These are phyloP conservation scores for Dendrobium catenatum DNA, from an alignment of 106 monocot genomes.

Conservation along the genomic window DNA sequence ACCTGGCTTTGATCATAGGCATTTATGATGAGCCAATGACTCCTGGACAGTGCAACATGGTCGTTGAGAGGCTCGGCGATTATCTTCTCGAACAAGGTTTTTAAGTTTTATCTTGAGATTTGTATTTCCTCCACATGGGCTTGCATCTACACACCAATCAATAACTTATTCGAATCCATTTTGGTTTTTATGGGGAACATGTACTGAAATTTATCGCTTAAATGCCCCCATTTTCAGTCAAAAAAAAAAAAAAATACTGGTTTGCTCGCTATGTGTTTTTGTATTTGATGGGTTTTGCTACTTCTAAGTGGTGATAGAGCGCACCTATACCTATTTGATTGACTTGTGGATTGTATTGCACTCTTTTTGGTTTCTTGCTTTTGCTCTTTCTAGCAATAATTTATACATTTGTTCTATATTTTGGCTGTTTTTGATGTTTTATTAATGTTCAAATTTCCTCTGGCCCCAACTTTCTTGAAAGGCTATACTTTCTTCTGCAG, in stretches of 20 bases:
- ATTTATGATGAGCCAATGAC: constrained; percentile 71
- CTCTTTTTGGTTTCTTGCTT: no score
- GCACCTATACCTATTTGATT: no score
- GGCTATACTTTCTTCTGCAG: no score
- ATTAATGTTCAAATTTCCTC: no score
- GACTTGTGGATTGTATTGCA: no score
- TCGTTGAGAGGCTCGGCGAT: constrained; percentile 71
- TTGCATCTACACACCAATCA: no score
- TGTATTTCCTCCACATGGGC: no score
- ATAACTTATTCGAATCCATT: neutral
- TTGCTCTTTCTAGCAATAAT: no score
- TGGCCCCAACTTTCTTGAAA: no score
- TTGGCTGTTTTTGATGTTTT: no score
- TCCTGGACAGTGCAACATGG: constrained; percentile 64
- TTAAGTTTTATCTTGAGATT: constrained; percentile 9
- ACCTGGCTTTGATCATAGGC: constrained; percentile 48
- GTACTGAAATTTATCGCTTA: neutral
- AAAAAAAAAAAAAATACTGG: neutral
- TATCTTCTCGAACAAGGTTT: constrained; percentile 64
- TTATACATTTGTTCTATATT: no score
- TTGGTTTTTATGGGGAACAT: neutral
- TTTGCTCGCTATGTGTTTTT: neutral
- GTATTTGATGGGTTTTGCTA: neutral
- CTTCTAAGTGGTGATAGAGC: no score
- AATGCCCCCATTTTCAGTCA: neutral